A percentile compares a stretch with the other conserved stretches of the same genome.
phyloP scores from a whole-genome alignment of 2,329 filamentous ascomycete genomes.

The Alternaria dauci region DNA sequence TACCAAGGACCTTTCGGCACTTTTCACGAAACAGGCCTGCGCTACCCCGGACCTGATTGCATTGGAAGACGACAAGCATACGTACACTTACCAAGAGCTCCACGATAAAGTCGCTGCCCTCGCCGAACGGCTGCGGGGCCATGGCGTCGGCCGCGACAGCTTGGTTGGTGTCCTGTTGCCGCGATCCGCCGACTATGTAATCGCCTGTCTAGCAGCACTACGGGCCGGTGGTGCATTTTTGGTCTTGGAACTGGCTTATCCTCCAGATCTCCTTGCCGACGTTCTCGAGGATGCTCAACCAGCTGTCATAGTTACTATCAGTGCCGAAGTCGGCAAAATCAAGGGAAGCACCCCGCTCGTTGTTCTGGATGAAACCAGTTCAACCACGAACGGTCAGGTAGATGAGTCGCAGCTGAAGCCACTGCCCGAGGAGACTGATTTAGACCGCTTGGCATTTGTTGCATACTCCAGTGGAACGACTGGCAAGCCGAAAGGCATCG shows the following conservation, averaged over 20 bases:
- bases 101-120: conserved; percentile 72
- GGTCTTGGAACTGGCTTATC: conserved; percentile 81
- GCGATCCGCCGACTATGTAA: conserved; percentile 79
- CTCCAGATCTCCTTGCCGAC: conserved; percentile 75
- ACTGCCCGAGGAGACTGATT: conserved; percentile 69
- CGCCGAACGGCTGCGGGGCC: conserved; percentile 67
- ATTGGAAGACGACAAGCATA: conserved; percentile 72
- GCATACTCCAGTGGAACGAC: conserved; percentile 82
- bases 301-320: conserved; percentile 73
- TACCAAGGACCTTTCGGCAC: conserved; percentile 74
- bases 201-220: conserved; percentile 79
- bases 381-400: conserved; percentile 36
- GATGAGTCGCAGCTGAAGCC: conserved; percentile 58
- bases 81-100: conserved; percentile 76
- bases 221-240: conserved; percentile 82
- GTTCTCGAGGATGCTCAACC: conserved; percentile 80
- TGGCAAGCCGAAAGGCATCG: conserved; percentile 82
- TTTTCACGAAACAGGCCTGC: conserved; percentile 74
- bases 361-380: conserved; percentile 63
- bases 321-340: conserved; percentile 70
- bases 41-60: conserved; percentile 74
- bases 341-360: conserved; percentile 70
- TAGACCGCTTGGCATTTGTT: conserved; percentile 80
- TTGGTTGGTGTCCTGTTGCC: conserved; percentile 79
- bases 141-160: conserved; percentile 75